phyloP scores from a whole-genome alignment of 805 yeast species.

The Hermanozyma aechmeae region DNA sequence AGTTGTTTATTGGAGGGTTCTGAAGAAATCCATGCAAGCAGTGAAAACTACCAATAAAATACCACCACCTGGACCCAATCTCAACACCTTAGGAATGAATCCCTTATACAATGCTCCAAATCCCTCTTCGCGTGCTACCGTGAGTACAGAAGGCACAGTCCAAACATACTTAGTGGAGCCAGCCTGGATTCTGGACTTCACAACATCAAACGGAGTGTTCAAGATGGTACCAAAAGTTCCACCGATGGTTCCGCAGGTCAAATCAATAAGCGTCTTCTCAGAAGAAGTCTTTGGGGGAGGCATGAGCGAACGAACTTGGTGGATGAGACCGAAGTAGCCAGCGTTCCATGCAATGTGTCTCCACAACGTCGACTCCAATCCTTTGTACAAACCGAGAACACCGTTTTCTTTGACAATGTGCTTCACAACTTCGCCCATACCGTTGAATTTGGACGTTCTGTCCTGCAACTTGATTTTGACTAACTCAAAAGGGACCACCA shows the following conservation, averaged over 20 bases:
- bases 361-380: conserved; percentile 95
- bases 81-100: conserved; percentile 89
- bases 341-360: conserved; percentile 97
- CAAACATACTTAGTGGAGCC: conserved; percentile 83
- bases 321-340: conserved; percentile 92
- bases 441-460: conserved; percentile 67
- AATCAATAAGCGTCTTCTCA: conserved; percentile 76
- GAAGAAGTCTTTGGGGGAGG: conserved; percentile 67
- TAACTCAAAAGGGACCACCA: conserved; percentile 95
- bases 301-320: conserved; percentile 70
- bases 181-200: conserved; percentile 94
- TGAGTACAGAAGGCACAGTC: conserved; percentile 72
- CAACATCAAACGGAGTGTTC: conserved; percentile 96
- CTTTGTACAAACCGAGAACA: conserved; percentile 76
- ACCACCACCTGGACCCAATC: conserved; percentile 99
- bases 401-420: conserved; percentile 73
- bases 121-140: conserved; percentile 87
- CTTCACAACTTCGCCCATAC: conserved; percentile 74
- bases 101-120: conserved; percentile 88
- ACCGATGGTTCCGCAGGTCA: conserved; percentile 90
- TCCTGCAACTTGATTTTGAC: conserved; percentile 94
- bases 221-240: conserved; percentile 94
- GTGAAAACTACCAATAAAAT: conserved; percentile 95
- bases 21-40: conserved; percentile 87
- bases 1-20: conserved; percentile 31